Base-by-base conservation (phyloP, 768 basidiomycete species). In the Arthromyces matolae region DNA sequence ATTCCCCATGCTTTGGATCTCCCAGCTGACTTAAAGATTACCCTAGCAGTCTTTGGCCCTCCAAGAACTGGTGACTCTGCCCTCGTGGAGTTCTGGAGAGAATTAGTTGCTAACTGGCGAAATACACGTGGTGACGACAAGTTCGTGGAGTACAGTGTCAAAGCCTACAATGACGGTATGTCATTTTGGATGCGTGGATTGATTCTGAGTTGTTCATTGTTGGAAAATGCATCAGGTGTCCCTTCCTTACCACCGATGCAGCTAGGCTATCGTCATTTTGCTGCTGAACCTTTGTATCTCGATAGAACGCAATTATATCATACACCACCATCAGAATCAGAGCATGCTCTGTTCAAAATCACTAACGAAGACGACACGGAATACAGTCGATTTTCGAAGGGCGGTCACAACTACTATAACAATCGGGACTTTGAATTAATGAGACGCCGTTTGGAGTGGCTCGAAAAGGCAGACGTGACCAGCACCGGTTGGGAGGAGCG, bases 371-470 rank as follows among this genome's bases (percentile, higher is more conserved):
- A 56, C 14, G 55, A 58, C 8, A 36, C 49, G 3, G 42, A 38
- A 2, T 43, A 50, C n/a, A 54, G 54, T 18, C 46, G 68, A 13
- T 71, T 75, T 52, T 78, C 79, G 18, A 67, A 70, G 24, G 81
- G 80, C 10, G 81, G 82, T 2, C 80, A 84, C 59, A 81, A 81
- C 52, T 84, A 83, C 59, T 83, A 82, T 60, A 78, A 75, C 48
- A 70, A 70, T 13, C 67, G 79, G 27, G 77, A 82, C 55, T 64
- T 79, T 58, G 80, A 83, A 55, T 66, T 65, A 42, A 59, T 75
- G 8, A 28, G 63, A 12, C 66, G 69, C 12, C 66, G 77, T 42
- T 65, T 77, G 46, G 47, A 56, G 12, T 79, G 73, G 76, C 58
- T 80, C 9, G 60, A 66, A 18, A 62, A 68, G 48, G 59, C 72